Conservation (phyloP, 495 filamentous ascomycete genomes). For the Achaetomiella virescens region DNA sequence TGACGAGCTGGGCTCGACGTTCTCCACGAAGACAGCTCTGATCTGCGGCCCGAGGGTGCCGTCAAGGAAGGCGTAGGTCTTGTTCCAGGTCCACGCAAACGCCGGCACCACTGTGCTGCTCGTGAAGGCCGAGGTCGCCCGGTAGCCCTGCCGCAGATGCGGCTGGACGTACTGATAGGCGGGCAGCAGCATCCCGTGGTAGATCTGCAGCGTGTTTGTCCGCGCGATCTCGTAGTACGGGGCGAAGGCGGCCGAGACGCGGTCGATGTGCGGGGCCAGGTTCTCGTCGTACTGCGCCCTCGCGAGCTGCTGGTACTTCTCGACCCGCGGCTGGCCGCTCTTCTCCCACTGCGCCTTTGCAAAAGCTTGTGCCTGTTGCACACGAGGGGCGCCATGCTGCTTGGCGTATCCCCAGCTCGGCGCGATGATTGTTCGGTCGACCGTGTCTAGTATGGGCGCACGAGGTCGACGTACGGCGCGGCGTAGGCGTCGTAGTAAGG, state of each 20-base stretch:
- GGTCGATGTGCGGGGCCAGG: slow-evolving; percentile 68
- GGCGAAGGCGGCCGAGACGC: slow-evolving; percentile 45
- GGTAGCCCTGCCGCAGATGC: slow-evolving; percentile 65
- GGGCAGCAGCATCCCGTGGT: slow-evolving; percentile 67
- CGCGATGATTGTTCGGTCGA: slow-evolving; percentile 60
- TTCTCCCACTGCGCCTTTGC: slow-evolving; percentile 69
- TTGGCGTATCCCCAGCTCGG: slow-evolving; percentile 61
- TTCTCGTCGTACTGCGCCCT: slow-evolving; percentile 60
- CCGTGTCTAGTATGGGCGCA: slow-evolving; percentile 64
- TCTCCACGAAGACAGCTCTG: slow-evolving; percentile 73
- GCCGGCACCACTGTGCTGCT: slow-evolving; percentile 68
- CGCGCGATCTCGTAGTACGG: slow-evolving; percentile 69
- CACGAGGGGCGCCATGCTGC: slow-evolving; percentile 70
- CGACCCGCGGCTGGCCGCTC: slow-evolving; percentile 65
- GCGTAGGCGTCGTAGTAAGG: slow-evolving; percentile 86
- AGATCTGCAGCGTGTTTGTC: slow-evolving; percentile 55
- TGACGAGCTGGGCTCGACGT: slow-evolving; percentile 93
- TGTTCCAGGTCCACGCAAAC: slow-evolving; percentile 60
- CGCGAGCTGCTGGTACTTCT: slow-evolving; percentile 52
- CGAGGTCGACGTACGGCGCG: slow-evolving; percentile 72
- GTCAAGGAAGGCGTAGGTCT: slow-evolving; percentile 60
- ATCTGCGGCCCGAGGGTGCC: slow-evolving; percentile 73
- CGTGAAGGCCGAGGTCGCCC: slow-evolving; percentile 57
- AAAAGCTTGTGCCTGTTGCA: slow-evolving; percentile 59
- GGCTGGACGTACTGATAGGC: slow-evolving; percentile 66